Percentiles rank a stretch among this genome's conserved stretches.
phyloP scores from a whole-genome alignment of 768 basidiomycete species.

The Scleroderma citrinum region DNA sequence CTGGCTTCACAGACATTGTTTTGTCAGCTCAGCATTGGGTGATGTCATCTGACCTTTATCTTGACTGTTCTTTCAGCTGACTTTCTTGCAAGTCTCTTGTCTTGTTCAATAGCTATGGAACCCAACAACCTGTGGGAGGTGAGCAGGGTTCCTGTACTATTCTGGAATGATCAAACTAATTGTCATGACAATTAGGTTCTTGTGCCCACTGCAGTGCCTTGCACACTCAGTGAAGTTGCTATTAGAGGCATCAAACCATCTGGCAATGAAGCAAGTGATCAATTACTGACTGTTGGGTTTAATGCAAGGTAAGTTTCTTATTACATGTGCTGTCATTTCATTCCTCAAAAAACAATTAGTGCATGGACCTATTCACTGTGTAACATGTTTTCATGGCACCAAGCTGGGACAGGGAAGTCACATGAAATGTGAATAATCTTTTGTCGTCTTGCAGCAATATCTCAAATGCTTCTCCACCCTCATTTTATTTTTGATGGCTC shows the following conservation, averaged over 20 bases:
- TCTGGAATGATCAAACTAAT: too few relatives aligned
- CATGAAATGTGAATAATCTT: constrained; percentile 42
- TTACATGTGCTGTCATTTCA: neutral
- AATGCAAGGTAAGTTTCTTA: neutral
- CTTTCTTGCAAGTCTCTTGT: too few relatives aligned
- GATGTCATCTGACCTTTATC: too few relatives aligned
- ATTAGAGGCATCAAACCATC: neutral
- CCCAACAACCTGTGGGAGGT: too few relatives aligned
- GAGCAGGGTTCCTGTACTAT: too few relatives aligned
- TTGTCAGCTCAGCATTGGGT: too few relatives aligned
- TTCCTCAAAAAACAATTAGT: neutral
- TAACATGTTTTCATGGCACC: constrained; percentile 1
- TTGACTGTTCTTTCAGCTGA: too few relatives aligned
- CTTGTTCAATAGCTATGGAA: too few relatives aligned
- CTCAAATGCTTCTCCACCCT: constrained; percentile 31
- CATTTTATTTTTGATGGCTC: constrained; percentile 51
- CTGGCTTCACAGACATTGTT: too few relatives aligned
- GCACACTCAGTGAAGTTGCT: neutral
- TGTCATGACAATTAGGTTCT: neutral
- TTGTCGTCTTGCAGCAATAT: constrained; percentile 34
- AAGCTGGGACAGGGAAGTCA: constrained; percentile 31
- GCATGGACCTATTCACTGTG: constrained; percentile 6
- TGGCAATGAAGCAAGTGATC: neutral
- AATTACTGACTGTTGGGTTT: neutral
- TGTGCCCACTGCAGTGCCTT: neutral